Conservation (phyloP, 106 monocot genomes). For the Cymbidium sinense region DNA sequence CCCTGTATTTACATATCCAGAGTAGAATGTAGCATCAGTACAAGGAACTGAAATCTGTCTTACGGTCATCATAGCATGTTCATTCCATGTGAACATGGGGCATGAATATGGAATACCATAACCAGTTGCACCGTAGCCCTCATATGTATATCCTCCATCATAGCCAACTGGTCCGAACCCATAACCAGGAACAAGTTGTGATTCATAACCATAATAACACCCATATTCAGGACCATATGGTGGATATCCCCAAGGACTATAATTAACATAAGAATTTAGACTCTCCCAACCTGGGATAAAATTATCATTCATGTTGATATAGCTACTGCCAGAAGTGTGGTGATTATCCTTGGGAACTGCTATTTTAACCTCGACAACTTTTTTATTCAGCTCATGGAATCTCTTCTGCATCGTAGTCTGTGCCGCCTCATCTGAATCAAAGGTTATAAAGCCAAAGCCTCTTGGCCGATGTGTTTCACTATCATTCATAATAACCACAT, state of each 20-base stretch:
- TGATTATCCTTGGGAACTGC: conserved; percentile 59
- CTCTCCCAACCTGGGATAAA: no score
- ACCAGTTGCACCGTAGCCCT: conserved; percentile 18
- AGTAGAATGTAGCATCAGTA: neutral
- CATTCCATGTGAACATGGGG: conserved; percentile 21
- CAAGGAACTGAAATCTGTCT: conserved; percentile 17
- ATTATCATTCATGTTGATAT: conserved; percentile 12
- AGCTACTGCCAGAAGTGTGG: conserved; percentile 4
- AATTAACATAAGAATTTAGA: conserved; percentile 11
- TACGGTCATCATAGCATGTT: conserved; percentile 11
- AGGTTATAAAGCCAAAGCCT: conserved; percentile 78
- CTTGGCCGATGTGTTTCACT: conserved; percentile 37
- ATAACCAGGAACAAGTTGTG: conserved; percentile 16
- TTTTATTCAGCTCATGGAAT: conserved; percentile 59
- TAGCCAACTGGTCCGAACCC: conserved; percentile 18
- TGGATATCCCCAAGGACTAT: conserved; percentile 21
- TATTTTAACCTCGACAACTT: conserved; percentile 71
- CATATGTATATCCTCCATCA: conserved; percentile 25
- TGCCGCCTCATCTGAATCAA: conserved; percentile 48
- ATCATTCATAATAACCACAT: conserved; percentile 62
- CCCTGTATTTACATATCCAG: conserved; percentile 9
- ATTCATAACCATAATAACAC: conserved; percentile 14
- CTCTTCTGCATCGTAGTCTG: conserved; percentile 29
- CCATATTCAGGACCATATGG: conserved; percentile 28
- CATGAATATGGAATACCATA: conserved; percentile 23